Conservation (phyloP, 208 protist species). For the Trypanosomatidae sp. region DNA sequence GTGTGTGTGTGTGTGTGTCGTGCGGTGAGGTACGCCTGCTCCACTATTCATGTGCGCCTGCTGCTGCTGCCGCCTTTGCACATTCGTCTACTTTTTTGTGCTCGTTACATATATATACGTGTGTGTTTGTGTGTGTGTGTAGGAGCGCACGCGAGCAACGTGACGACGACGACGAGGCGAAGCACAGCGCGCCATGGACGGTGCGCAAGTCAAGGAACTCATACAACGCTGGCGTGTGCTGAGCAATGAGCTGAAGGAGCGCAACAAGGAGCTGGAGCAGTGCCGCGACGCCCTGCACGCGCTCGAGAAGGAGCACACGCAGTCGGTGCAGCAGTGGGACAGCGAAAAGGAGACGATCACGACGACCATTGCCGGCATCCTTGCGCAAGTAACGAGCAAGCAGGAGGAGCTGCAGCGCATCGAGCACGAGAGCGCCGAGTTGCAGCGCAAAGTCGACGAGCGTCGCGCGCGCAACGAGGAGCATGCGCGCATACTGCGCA, state of each 20-base stretch:
- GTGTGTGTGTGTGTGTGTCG: too few relatives aligned
- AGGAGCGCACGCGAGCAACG: too few relatives aligned
- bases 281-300: conserved; percentile 18
- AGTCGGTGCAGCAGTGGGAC: conserved; percentile 54
- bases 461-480: conserved; percentile 50
- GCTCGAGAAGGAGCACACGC: conserved; percentile 31
- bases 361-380: conserved; percentile 51
- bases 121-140: too few relatives aligned
- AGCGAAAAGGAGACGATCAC: conserved; percentile 62
- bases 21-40: too few relatives aligned
- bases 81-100: too few relatives aligned
- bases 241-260: conserved; percentile 25
- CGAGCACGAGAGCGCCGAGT: conserved; percentile 32
- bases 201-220: conserved; percentile 40
- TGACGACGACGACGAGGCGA: too few relatives aligned
- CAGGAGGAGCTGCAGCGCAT: conserved; percentile 46
- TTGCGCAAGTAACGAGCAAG: conserved; percentile 44
- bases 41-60: too few relatives aligned
- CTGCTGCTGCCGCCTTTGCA: too few relatives aligned
- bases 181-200: too few relatives aligned
- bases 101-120: too few relatives aligned
- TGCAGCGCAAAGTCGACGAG: conserved; percentile 60
- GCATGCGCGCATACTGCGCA: conserved; percentile 33
- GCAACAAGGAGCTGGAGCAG: conserved; percentile 34
- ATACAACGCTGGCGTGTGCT: conserved; percentile 63